Base-by-base conservation (phyloP, 306 rosid species). In the Cicer arietinum region DNA sequence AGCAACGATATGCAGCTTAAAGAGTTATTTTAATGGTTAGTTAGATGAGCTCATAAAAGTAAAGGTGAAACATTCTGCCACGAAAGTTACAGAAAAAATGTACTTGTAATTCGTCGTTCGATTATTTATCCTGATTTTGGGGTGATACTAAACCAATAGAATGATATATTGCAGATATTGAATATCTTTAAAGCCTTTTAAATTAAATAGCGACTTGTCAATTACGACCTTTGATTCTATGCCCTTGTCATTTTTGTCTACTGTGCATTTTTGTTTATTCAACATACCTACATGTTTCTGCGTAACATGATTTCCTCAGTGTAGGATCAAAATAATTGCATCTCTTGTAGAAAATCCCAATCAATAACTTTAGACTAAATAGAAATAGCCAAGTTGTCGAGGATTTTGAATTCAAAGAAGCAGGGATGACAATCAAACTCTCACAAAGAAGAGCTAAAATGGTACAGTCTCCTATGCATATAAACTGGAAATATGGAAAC, bases 71-170 rank as follows among this genome's bases (percentile, higher is more conserved):
- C 18, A 39, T 72, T 73, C 35, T 43, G 30, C 46, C 54, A 46
- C 5, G n/a, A 67, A 40, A 45, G 51, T 14, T 59, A 4, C 22
- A 8, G 35, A 59, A 42, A 48, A 67, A 42, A 74, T 74, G 76
- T 60, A 42, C 50, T 22, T 7, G 53, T 60, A 39, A 37, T n/a
- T 46, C 75, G 37, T 73, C n/a, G 44, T 45, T 57, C 20, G 52
- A 67, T 47, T 67, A 39, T 46, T 66, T 79, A 56, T 79, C 75
- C 45, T 47, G 66, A 22, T 20, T 74, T 56, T 67, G 14, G 18
- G 45, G 58, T 53, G 39, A 46, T 50, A 43, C 20, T 37, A 67
- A 67, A 58, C 30, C 2, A 10, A 80, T 71, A 25, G 30, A 48
- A 59, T 79, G 16, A 53, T 65, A 44, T 64, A 3, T 58, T 57